Percentiles rank a stretch among this genome's conserved stretches.
Evolutionary conservation across 1,284 basidiomycete species (phyloP).

Genomic region (Moesziomyces antarcticus): DNA sequence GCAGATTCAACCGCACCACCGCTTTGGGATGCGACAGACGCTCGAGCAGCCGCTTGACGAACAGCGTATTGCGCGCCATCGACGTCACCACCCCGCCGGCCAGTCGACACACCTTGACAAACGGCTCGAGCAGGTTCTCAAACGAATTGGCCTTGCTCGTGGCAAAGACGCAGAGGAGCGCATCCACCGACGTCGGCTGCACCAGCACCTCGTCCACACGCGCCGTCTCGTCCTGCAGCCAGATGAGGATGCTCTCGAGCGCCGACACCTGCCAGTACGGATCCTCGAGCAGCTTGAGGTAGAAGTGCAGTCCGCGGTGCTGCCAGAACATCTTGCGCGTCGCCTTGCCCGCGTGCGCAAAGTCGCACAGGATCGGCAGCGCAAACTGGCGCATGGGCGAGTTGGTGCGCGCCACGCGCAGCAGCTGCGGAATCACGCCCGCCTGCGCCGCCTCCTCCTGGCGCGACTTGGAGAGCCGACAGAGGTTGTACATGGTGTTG

Average conservation of each 20-base stretch:
- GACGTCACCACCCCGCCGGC: conserved; percentile 80
- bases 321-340: conserved; percentile 63
- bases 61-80: conserved; percentile 78
- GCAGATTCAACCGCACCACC: conserved; percentile 86
- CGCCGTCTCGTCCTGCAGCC: conserved; percentile 94
- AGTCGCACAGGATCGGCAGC: conserved; percentile 88
- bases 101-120: conserved; percentile 79
- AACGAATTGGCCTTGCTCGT: conserved; percentile 86
- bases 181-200: conserved; percentile 77
- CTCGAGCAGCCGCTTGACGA: conserved; percentile 88
- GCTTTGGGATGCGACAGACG: conserved; percentile 80
- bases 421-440: conserved; percentile 89
- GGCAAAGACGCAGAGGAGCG: conserved; percentile 84
- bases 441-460: conserved; percentile 97
- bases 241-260: conserved; percentile 87
- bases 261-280: conserved; percentile 96
- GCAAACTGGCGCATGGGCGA: conserved; percentile 96
- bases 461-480: conserved; percentile 59
- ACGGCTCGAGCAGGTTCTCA: conserved; percentile 90
- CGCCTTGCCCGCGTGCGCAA: conserved; percentile 60
- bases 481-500: conserved; percentile 64
- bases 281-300: conserved; percentile 85
- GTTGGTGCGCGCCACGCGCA: conserved; percentile 83
- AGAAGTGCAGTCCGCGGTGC: conserved; percentile 72
- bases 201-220: conserved; percentile 89